Evolutionary conservation across 768 basidiomycete genomes (phyloP), one percentile per base, ranked within the genome.

Genomic region (Guyanaporus albipodus): DNA sequence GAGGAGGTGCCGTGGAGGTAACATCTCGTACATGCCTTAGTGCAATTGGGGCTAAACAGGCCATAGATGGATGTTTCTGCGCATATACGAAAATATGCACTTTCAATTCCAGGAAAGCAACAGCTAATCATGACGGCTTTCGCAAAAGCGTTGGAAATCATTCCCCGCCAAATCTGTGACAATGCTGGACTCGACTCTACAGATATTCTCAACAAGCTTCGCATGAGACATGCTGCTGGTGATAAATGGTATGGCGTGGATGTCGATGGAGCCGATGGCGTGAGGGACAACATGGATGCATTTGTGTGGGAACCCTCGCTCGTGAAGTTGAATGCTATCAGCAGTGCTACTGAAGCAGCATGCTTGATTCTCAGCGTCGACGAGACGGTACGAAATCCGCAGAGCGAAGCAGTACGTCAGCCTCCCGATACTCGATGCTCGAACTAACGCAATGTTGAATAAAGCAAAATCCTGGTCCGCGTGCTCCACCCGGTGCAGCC

Each of bases 231-330:
- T 62, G 91, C 92, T 0, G 79, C 79, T 46, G 90, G 89, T 14
- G 86, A 91, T 44, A 81, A 73, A 46, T 97, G 93, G 93, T 85
- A 78, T 36, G 96, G 96, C 50, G 93, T 98, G 12, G 93, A 96
- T 56, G 91, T 99, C 22, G 94, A 97, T 45, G 87, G 87, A 11
- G 69, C 76, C 4, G 85, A 89, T 23, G 91, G 92, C 17, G 89
- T 97, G 22, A 83, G 91, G 44, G 83, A 99, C 69, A 99, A 98
- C 69, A 85, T 98, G 85, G 91, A 91, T 42, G 87, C 90, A 36
- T 99, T 98, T 61, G 95, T 99, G 8, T 98, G 96, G 95, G 96
- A 98, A 64, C 95, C 96, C 14, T 87, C 87, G 53, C 74, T 98
- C 49, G 90, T 98, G 60, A 99, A 98, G 72, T 70, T 83, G 37